Evolutionary conservation across 352 stramenopile species (phyloP), one percentile per base, ranked within the genome.

Genomic region (Phytophthora brassicae): DNA sequence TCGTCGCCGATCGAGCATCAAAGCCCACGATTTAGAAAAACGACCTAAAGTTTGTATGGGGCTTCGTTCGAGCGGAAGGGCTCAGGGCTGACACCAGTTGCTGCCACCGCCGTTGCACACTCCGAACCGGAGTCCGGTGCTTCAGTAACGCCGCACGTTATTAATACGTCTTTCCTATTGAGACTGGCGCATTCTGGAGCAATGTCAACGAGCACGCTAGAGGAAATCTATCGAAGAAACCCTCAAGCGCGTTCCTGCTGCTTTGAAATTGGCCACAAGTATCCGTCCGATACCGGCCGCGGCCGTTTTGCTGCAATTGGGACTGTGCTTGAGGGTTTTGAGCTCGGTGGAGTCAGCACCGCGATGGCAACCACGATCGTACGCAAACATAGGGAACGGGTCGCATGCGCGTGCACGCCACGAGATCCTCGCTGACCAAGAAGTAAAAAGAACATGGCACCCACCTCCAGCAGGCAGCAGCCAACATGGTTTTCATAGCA

Each of bases 171-270:
- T n/a, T 43, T 19, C 16, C 23, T 39, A 56, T 36, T 68, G 64
- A 68, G 68, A 72, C 64, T 56, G 51, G 53, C 36, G 28, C 47
- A 49, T 6, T 48, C 29, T 55, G 60, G 60, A 64, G 17, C 16
- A 42, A 3, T 17, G 16, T 14, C 49, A 49, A 23, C 43, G 56
- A 11, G 52, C 29, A 22, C 45, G 29, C 33, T 36, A 36, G 3
- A 36, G 9, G 33, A 13, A 19, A 16, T 66, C 35, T 31, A 44
- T 6, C 29, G 19, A 14, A 51, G 24, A 45, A 55, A 47, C 45
- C 35, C 47, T n/a, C n/a, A 28, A 7, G 16, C 31, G n/a, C 35
- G 24, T 19, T 17, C 22, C 47, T 43, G n/a, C 23, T 41, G 24
- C 51, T 31, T 49, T 49, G 39, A 13, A 31, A 33, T n/a, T 4